Evolutionary conservation across 2,329 filamentous ascomycete species (phyloP), one percentile per base, ranked within the genome.

Genomic region (Penicillium nordicum): DNA sequence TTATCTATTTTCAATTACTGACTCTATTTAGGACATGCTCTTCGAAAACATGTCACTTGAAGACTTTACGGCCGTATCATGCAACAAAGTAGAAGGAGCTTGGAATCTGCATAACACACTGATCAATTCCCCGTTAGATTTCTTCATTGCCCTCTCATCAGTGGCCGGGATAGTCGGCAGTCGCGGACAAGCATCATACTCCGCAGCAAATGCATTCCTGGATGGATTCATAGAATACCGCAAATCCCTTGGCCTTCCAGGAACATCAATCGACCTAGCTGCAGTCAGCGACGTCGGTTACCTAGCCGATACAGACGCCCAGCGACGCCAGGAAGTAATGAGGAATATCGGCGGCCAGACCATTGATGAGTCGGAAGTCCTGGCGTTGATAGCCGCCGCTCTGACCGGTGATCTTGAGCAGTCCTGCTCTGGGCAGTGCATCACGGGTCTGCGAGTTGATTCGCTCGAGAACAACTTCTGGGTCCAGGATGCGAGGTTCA

Each of bases 401-500:
- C 79, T 85, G 40, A 74, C 69, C 6, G 81, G 80, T 1, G 72
- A 74, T 29, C 63, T 82, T 4, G 67, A 67, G 0, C 61, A 64
- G 0, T 69, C 74, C 0, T 83, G 79, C 67, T 76, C 78, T 54
- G 75, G 71, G 41, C 82, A 84, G 63, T 78, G 76, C 37, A 81
- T 84, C 58, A 84, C 82, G 0, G 82, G 82, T 2, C 77, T 84
- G 66, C 75, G 77, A 52, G 78, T 84, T 36, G 43, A 49, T 12
- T 56, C 51, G 10, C 52, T 59, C 5, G 58, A 79, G 75, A 23
- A 74, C 75, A 6, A 70, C 70, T 84, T 82, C 71, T 85, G 82
- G 78, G 78, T 77, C 4, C 66, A 74, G 2, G 82, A 85, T 47
- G 79, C 78, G 51, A 84, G 82, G 65, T 84, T 84, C 69, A 77